Evolutionary conservation across 1,284 basidiomycete species (phyloP), one percentile per base, ranked within the genome.

Genomic region (Malassezia equina): DNA sequence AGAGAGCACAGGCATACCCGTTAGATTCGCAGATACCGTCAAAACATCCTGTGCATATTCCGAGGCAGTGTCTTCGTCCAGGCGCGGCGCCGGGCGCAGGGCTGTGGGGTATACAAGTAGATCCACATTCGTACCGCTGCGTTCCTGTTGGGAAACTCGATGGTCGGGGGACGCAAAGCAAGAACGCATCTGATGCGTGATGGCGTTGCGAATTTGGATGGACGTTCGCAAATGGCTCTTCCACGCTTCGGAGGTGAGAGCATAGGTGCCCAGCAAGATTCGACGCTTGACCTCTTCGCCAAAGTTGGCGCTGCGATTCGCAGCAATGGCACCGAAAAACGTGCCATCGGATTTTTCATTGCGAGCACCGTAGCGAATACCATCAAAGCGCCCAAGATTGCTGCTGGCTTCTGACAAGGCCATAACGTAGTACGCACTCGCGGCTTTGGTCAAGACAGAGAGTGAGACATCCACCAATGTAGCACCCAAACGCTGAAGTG

Each of bases 221-320:
- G 94, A 90, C 76, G 93, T 87, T 3, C 96, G 80, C 73, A 90
- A 96, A 75, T 93, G 95, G 71, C 94, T 95, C 76, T 96, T 86
- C 72, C 91, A 94, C 13, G 89, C 90, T 61, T 89, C 88, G 15
- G 90, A 89, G 0, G 86, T 86, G 17, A 98, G 78, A 1, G 90
- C 88, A 71, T 93, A 90, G 0, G 90, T 90, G 0, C 93, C 93
- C 1, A 96, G 79, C n/a, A 96, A 71, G 15, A 98, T 84, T 1
- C 93, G 83, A 66, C 85, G 86, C 75, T 84, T 81, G 1, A 91
- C 91, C 73, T 98, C 93, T 1, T 73, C 67, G 0, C 93, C 93
- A 62, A 96, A 93, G 8, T 66, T 84, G 49, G 74, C 77, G 3
- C 83, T 79, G 13, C 84, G 61, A 1, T 72, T 71, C 3, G 53